Conservation (phyloP, 768 basidiomycete genomes). For the Collybia mongolica region DNA sequence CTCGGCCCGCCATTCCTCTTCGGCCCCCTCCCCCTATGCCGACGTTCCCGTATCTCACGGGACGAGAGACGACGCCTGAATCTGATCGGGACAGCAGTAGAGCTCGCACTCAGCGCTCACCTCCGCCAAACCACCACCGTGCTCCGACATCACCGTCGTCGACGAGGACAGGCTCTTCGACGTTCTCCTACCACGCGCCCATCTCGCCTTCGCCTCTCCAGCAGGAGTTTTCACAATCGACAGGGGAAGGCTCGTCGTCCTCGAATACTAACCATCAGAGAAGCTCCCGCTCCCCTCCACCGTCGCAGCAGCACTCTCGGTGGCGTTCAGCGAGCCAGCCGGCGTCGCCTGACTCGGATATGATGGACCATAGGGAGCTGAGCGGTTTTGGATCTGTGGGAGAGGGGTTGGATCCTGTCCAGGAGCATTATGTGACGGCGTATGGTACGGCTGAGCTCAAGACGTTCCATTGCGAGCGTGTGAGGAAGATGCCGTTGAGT, state of each 20-base stretch:
- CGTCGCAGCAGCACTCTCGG: slow-evolving; percentile 13
- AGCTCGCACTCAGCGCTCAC: slow-evolving; percentile 10
- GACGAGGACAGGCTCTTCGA: slow-evolving; percentile 52
- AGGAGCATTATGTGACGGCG: slow-evolving; percentile 67
- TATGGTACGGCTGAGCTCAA: slow-evolving; percentile 73
- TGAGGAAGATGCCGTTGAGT: slow-evolving; percentile 90
- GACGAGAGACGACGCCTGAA: slow-evolving; percentile 17
- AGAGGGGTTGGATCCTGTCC: slow-evolving; percentile 39
- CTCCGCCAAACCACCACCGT: slow-evolving; percentile 28
- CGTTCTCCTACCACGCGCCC: slow-evolving; percentile 52
- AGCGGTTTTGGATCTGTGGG: neutral
- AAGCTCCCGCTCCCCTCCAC: slow-evolving; percentile 20
- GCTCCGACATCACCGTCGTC: slow-evolving; percentile 51
- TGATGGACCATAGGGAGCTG: slow-evolving; percentile 18
- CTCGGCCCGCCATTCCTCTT: slow-evolving; percentile 74
- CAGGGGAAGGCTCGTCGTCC: slow-evolving; percentile 22
- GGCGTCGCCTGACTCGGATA: slow-evolving; percentile 28
- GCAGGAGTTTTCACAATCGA: slow-evolving; percentile 50
- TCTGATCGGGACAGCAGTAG: slow-evolving; percentile 16
- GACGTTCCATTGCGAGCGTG: slow-evolving; percentile 96
- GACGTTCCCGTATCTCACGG: neutral
- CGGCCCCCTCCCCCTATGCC: slow-evolving; percentile 37
- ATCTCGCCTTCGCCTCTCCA: slow-evolving; percentile 66
- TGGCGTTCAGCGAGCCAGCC: slow-evolving; percentile 26
- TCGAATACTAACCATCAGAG: slow-evolving; percentile 11